Percentiles rank a stretch among this genome's conserved stretches.
Conservation (phyloP, 257 asterid genomes). For the Capsicum chinense region DNA sequence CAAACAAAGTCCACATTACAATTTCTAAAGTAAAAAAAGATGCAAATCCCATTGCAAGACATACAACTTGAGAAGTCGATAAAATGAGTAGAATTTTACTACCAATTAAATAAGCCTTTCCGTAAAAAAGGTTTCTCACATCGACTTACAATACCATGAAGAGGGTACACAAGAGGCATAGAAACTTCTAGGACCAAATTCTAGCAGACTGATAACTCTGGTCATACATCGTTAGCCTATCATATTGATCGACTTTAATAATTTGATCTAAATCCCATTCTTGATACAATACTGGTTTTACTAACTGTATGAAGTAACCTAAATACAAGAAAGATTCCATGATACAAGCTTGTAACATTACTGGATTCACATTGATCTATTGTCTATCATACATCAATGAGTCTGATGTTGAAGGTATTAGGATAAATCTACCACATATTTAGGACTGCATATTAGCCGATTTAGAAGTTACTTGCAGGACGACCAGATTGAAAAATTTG, state of each 20-base stretch:
- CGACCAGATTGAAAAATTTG: slow-evolving; percentile 60
- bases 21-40: background rate
- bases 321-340: background rate
- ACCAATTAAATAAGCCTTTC: no score
- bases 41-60: background rate
- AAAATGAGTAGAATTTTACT: no score
- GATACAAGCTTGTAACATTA: background rate
- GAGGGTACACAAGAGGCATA: background rate
- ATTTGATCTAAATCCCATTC: background rate
- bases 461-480: slow-evolving; percentile 41
- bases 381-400: slow-evolving; percentile 64
- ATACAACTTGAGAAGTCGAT: no score
- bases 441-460: slow-evolving; percentile 72
- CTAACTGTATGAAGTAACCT: background rate
- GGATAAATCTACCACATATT: slow-evolving; percentile 99
- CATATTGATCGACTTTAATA: background rate
- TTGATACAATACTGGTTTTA: background rate
- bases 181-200: background rate
- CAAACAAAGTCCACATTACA: no score
- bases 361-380: background rate
- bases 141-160: background rate
- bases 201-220: slow-evolving; percentile 12
- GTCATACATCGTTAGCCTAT: background rate
- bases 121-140: no score
- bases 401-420: slow-evolving; percentile 84